Percentiles rank a stretch among this genome's conserved stretches.
These are phyloP conservation scores for Kwoniella sp. DNA, from an alignment of 768 basidiomycete genomes.

Conservation along the genomic window DNA sequence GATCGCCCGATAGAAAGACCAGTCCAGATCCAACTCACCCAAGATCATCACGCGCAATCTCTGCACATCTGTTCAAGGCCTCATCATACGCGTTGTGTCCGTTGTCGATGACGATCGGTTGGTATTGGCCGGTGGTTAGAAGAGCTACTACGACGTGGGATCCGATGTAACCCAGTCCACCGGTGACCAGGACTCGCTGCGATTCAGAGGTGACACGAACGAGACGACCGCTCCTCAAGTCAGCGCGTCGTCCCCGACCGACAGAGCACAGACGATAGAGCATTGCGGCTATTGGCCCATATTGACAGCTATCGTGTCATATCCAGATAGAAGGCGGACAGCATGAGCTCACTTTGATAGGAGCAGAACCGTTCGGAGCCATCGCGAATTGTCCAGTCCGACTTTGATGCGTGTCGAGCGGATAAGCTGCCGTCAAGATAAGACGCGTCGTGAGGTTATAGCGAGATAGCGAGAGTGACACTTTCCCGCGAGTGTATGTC, in stretches of 20 bases:
- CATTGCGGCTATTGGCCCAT: too few species aligned
- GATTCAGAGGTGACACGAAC: background rate
- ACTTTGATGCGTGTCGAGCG: too few species aligned
- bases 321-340: too few species aligned
- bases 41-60: constrained; percentile 76
- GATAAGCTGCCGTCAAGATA: too few species aligned
- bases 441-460: too few species aligned
- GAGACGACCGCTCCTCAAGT: background rate
- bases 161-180: constrained; percentile 62
- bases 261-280: too few species aligned
- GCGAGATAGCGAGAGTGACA: too few species aligned
- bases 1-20: too few species aligned
- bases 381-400: background rate
- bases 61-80: constrained; percentile 69
- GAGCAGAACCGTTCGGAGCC: background rate
- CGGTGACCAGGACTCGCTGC: constrained; percentile 49
- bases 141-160: constrained; percentile 89
- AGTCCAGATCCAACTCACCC: constrained; percentile 44
- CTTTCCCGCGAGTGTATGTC: too few species aligned
- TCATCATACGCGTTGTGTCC: constrained; percentile 83
- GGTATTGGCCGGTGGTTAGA: constrained; percentile 83
- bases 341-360: background rate
- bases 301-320: too few species aligned
- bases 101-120: constrained; percentile 94
- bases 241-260: background rate